phyloP scores from a whole-genome alignment of 192 early-diverging fungal genomes.

The Entrophospora sp. region DNA sequence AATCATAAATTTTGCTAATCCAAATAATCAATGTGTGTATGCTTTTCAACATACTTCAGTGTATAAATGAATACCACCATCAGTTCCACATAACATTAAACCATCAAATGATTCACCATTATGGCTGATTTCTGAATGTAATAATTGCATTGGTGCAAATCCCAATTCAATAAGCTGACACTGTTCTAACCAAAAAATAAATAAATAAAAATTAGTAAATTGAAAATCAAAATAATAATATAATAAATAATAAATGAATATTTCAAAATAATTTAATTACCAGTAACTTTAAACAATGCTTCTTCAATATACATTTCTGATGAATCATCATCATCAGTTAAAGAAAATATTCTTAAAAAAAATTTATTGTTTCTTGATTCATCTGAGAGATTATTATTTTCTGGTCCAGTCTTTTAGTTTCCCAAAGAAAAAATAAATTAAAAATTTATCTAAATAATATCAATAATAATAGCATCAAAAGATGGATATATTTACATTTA shows the following conservation, averaged over 20 bases:
- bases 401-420: background rate
- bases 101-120: background rate
- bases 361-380: background rate
- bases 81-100: slow-evolving; percentile 17
- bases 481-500: background rate
- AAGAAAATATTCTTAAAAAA: slow-evolving; percentile 10
- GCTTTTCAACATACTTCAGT: background rate
- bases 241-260: background rate
- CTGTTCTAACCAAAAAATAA: background rate
- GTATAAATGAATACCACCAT: slow-evolving; percentile 15
- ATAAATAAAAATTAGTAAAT: background rate
- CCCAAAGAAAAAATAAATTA: background rate
- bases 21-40: background rate
- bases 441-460: background rate
- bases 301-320: background rate
- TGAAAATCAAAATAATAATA: background rate
- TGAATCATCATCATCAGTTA: background rate
- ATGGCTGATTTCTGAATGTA: background rate
- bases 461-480: background rate
- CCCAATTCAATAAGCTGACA: background rate
- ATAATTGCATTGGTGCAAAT: slow-evolving; percentile 13
- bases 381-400: background rate
- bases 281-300: background rate
- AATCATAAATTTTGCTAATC: background rate
- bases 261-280: background rate